Evolutionary conservation across 1,284 basidiomycete species (phyloP).

Genomic region (Schizophyllum commune): DNA sequence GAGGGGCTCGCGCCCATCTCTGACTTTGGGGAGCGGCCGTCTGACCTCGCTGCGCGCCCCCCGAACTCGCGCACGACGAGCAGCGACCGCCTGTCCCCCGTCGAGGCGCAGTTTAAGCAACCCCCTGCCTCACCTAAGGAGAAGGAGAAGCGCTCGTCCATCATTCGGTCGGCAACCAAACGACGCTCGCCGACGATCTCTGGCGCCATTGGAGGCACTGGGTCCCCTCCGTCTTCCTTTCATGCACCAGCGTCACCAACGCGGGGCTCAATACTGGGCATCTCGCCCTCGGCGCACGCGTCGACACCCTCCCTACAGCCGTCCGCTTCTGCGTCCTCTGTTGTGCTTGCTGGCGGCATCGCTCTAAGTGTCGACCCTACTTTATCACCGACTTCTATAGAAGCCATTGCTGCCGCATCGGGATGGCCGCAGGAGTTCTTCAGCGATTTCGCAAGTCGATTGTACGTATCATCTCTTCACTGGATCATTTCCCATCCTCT

Average conservation of each 20-base stretch:
- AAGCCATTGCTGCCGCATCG: not conserved
- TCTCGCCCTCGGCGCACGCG: too few relatives aligned
- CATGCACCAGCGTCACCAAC: constrained; percentile 34
- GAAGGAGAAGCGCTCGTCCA: not conserved
- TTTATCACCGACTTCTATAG: not conserved
- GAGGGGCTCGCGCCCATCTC: constrained; percentile 1
- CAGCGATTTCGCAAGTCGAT: constrained; percentile 55
- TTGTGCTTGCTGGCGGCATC: not conserved
- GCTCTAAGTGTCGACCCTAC: too few relatives aligned
- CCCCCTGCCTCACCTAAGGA: not conserved
- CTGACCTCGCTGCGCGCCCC: not conserved
- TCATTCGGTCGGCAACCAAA: not conserved
- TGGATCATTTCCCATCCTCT: too few relatives aligned
- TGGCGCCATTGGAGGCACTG: too few relatives aligned
- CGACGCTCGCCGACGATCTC: not conserved
- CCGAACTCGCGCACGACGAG: not conserved
- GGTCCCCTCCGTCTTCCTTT: constrained; percentile 7
- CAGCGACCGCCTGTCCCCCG: not conserved
- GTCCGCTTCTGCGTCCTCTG: not conserved
- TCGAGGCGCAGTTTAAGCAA: not conserved
- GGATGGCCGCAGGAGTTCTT: constrained; percentile 50
- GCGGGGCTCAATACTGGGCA: too few relatives aligned
- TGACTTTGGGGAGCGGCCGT: not conserved
- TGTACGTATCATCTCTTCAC: not conserved
- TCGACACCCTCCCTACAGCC: not conserved